Percentiles rank a stretch among this genome's conserved stretches.
phyloP scores from a whole-genome alignment of 2,329 filamentous ascomycete genomes.

The Beauveria sp. region DNA sequence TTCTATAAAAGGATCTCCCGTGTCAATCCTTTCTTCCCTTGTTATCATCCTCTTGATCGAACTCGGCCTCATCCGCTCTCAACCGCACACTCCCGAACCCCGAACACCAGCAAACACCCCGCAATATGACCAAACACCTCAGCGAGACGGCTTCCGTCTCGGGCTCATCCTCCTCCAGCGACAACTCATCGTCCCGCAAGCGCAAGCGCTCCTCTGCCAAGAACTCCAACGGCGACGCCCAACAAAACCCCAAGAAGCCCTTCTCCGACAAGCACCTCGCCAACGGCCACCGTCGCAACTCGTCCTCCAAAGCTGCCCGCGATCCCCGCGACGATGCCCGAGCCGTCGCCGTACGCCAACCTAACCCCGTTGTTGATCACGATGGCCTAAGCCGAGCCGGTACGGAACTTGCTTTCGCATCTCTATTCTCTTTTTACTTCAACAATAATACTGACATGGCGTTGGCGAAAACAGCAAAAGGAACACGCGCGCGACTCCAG shows the following conservation, averaged over 20 bases:
- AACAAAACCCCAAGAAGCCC: constrained; percentile 9
- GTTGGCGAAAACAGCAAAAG: constrained; percentile 36
- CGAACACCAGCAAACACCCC: neutral
- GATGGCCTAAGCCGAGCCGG: constrained; percentile 54
- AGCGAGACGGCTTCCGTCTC: constrained; percentile 20
- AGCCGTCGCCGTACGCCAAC: constrained; percentile 39
- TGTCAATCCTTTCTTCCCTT: neutral
- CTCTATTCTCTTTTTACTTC: neutral
- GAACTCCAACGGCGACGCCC: constrained; percentile 19
- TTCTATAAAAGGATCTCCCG: neutral
- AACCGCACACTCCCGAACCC: neutral
- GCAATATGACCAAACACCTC: constrained; percentile 9
- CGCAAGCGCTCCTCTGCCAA: constrained; percentile 19
- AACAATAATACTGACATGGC: too few relatives aligned
- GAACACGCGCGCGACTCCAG: constrained; percentile 56
- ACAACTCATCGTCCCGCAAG: constrained; percentile 20
- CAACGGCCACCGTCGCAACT: constrained; percentile 37
- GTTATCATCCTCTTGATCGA: neutral
- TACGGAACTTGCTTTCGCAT: constrained; percentile 23
- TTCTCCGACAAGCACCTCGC: constrained; percentile 21
- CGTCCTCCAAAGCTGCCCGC: constrained; percentile 53
- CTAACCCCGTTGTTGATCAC: constrained; percentile 52
- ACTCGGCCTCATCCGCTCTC: neutral
- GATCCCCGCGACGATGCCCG: constrained; percentile 49
- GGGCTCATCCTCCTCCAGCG: constrained; percentile 22